phyloP scores from a whole-genome alignment of 1,284 basidiomycete genomes.

The Schizopora paradoxa region DNA sequence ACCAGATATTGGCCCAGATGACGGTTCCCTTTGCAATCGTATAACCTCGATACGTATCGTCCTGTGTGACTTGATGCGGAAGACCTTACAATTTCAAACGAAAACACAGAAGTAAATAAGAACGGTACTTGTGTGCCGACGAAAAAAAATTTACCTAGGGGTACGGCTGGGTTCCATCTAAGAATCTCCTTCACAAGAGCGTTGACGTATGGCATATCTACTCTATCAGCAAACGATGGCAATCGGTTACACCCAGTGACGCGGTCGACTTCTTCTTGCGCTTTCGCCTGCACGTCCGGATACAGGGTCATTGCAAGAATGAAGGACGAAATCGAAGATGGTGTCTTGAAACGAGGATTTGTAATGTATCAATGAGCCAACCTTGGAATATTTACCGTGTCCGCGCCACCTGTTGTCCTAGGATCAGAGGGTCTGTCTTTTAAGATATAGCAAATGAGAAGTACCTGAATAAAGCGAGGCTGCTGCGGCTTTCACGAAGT shows the following conservation, averaged over 20 bases:
- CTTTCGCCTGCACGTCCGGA: constrained; percentile 30
- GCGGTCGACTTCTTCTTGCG: constrained; percentile 34
- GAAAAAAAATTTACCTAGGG: constrained; percentile 19
- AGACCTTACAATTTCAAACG: constrained; percentile 16
- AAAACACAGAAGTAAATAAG: not conserved
- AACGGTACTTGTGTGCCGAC: not conserved
- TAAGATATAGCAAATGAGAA: not conserved
- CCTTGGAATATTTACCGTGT: constrained; percentile 25
- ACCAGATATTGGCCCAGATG: constrained; percentile 35
- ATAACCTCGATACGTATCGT: constrained; percentile 27
- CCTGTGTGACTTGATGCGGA: constrained; percentile 27
- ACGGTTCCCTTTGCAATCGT: constrained; percentile 26
- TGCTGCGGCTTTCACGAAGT: constrained; percentile 34
- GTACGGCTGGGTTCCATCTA: constrained; percentile 26
- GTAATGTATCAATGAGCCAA: not conserved
- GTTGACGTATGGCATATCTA: constrained; percentile 30
- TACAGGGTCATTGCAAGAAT: constrained; percentile 34
- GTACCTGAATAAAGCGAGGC: constrained; percentile 37
- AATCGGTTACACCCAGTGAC: constrained; percentile 28
- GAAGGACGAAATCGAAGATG: constrained; percentile 23
- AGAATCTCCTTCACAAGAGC: constrained; percentile 27
- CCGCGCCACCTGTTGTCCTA: constrained; percentile 24
- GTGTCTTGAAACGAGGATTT: constrained; percentile 5
- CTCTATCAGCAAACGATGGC: constrained; percentile 29
- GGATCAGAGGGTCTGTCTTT: not conserved